These are phyloP conservation scores for Hericium coralloides DNA, from an alignment of 768 basidiomycete genomes.

Conservation along the genomic window DNA sequence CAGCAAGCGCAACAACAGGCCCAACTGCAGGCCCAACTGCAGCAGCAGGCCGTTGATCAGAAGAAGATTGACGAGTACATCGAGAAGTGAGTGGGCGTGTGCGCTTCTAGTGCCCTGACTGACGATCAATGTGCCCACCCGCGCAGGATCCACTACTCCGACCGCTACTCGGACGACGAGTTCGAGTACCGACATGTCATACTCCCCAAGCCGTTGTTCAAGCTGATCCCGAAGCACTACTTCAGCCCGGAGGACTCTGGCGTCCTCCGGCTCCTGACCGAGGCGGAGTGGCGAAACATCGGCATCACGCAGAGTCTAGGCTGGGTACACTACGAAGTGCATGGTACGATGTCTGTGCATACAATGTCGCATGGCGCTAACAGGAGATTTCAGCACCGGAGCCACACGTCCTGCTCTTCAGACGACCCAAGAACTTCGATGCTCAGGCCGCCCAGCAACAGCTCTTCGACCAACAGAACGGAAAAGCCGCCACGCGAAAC, in stretches of 20 bases:
- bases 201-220: slow-evolving; percentile 88
- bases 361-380: slow-evolving; percentile 1
- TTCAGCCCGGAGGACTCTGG: slow-evolving; percentile 69
- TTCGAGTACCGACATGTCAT: slow-evolving; percentile 98
- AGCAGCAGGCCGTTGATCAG: slow-evolving; percentile 17
- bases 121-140: too few relatives aligned
- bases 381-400: slow-evolving; percentile 56
- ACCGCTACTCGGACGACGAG: slow-evolving; percentile 84
- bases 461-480: slow-evolving; percentile 11
- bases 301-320: slow-evolving; percentile 94
- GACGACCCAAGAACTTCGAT: slow-evolving; percentile 64
- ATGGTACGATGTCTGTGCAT: slow-evolving; percentile 40
- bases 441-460: slow-evolving; percentile 15
- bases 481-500: slow-evolving; percentile 26
- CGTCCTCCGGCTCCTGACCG: slow-evolving; percentile 71
- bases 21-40: slow-evolving; percentile 6
- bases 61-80: slow-evolving; percentile 60
- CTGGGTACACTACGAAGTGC: slow-evolving; percentile 98
- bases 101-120: slow-evolving; percentile 6
- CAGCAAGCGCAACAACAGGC: not conserved
- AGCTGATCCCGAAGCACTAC: slow-evolving; percentile 82
- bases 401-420: slow-evolving; percentile 90
- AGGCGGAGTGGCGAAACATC: slow-evolving; percentile 92
- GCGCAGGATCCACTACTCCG: slow-evolving; percentile 79
- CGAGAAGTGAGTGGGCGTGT: slow-evolving; percentile 45